Base-by-base conservation (phyloP, 2,329 filamentous ascomycete genomes). In the Ophiostoma populinum region DNA sequence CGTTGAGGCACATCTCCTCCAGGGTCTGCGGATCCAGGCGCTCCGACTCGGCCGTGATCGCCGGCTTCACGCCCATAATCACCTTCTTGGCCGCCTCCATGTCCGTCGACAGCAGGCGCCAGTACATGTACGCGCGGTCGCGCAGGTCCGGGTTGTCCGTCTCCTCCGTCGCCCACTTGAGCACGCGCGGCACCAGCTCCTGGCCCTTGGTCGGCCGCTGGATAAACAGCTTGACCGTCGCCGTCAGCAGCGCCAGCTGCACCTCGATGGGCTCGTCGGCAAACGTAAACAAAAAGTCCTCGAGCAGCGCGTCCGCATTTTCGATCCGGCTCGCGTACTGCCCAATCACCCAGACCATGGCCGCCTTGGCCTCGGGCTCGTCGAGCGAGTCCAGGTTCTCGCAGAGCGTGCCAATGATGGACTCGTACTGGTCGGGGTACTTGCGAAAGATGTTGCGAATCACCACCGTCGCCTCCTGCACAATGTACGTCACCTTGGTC, bases 361-460 rank as follows among this genome's bases (percentile, higher is more conserved):
- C 90, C 2, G 90, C 86, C 55, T 98, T 98, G 30, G 90, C 90
- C 56, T 98, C 90, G 2, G 90, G 87, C 54, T 98, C 90, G 53
- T 98, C 90, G 32, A 98, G 63, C 4, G 86, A 92, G 56, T 98
- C 90, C 17, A 98, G 71, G 48, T 98, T 87, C 53, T 94, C 85
- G 57, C 92, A 95, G 0, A 98, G 67, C 1, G 86, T 92, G 34
- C 81, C 78, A 50, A 98, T 98, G 54, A 98, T 95, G 41, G 80
- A 87, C 56, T 98, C 90, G 56, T 98, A 98, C 53, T 94, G 83
- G 53, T 98, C 94, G 7, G 90, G 90, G 50, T 98, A 98, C 59
- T 95, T 95, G 46, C 90, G 78, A 68, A 98, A 98, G 49, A 98
- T 98, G 55, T 98, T 98, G 45, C 85, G 80, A 51, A 98, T 98